Conservation (phyloP, 441 rosid species). For the Metrosideros polymorpha region DNA sequence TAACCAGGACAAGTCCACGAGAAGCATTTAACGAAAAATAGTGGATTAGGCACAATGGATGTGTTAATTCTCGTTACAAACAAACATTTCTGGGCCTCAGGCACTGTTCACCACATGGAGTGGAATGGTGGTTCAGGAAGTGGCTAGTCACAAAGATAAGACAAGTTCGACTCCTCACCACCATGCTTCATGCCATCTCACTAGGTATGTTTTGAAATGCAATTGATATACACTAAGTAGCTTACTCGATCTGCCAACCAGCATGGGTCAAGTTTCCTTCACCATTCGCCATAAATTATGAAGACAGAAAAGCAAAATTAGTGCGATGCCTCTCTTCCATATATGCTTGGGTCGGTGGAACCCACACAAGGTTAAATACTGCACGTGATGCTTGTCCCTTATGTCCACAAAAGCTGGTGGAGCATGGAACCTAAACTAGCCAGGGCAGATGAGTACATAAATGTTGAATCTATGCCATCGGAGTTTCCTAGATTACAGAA, state of each 20-base stretch:
- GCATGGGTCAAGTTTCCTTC: neutral
- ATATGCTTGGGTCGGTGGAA: neutral
- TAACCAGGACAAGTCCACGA: neutral
- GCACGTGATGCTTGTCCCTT: neutral
- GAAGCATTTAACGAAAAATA: neutral
- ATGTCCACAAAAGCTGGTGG: neutral
- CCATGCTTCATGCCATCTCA: neutral
- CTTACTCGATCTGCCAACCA: neutral
- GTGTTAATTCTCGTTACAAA: neutral
- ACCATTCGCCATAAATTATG: neutral
- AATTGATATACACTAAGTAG: neutral
- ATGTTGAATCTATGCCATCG: neutral
- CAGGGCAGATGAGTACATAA: neutral
- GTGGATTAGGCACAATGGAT: neutral
- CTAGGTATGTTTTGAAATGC: neutral
- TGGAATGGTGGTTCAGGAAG: neutral
- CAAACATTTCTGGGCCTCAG: neutral
- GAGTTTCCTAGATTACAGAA: neutral
- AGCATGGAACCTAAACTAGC: neutral
- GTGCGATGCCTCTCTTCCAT: neutral
- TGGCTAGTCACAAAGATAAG: neutral
- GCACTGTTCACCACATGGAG: fast-evolving
- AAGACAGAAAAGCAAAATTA: neutral
- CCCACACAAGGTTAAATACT: neutral
- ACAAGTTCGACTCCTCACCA: neutral